These are phyloP conservation scores for Thermomucor indicae-seudaticae DNA, from an alignment of 371 early-diverging fungal genomes.

Conservation along the genomic window DNA sequence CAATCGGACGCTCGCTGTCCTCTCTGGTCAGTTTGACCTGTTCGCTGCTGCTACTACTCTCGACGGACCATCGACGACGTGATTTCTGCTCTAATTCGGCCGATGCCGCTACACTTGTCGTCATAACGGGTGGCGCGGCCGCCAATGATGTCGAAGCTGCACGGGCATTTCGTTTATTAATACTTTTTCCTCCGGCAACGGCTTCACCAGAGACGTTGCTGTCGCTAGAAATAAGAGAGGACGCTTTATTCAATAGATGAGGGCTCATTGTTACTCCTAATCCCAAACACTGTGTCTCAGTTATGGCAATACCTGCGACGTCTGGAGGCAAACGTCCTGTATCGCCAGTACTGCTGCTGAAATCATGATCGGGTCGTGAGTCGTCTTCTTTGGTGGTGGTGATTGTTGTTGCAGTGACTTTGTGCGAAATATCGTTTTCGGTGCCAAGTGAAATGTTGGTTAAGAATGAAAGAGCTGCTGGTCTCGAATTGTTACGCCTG, in stretches of 20 bases:
- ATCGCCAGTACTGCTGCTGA: too few species aligned
- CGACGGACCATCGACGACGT: slow-evolving; percentile 28
- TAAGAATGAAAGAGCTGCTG: slow-evolving; percentile 44
- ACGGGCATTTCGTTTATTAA: too few species aligned
- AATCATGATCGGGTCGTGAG: too few species aligned
- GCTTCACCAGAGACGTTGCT: slow-evolving; percentile 30
- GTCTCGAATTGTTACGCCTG: slow-evolving; percentile 52
- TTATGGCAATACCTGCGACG: too few species aligned
- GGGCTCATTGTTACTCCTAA: neutral
- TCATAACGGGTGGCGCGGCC: slow-evolving; percentile 40
- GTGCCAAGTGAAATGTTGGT: slow-evolving; percentile 43
- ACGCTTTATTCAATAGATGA: slow-evolving; percentile 9
- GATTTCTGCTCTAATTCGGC: slow-evolving; percentile 8
- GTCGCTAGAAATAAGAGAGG: slow-evolving; percentile 34
- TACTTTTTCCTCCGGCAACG: slow-evolving; percentile 9
- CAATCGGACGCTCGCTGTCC: slow-evolving; percentile 48
- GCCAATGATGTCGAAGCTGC: slow-evolving; percentile 14
- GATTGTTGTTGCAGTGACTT: neutral
- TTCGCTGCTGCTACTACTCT: slow-evolving; percentile 17
- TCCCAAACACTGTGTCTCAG: too few species aligned
- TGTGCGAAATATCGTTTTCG: slow-evolving; percentile 14
- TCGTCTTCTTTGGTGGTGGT: neutral
- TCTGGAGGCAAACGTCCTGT: neutral
- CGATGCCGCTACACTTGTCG: slow-evolving; percentile 10
- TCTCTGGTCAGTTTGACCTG: slow-evolving; percentile 46